Evolutionary conservation across 2,329 filamentous ascomycete species (phyloP), one percentile per base, ranked within the genome.

Genomic region (Xenosphaeropsis pyriputrescens): DNA sequence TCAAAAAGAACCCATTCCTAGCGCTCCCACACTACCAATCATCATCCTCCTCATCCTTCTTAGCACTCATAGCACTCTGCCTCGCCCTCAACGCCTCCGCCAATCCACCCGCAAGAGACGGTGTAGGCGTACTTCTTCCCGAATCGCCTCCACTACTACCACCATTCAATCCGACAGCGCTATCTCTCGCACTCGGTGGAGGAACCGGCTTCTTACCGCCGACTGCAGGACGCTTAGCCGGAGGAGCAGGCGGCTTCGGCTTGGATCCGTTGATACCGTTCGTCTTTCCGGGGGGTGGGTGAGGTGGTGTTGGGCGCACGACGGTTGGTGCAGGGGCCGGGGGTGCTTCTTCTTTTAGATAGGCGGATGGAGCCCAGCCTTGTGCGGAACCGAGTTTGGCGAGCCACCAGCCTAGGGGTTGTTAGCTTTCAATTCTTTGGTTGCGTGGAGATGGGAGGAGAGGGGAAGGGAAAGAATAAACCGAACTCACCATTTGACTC

Each of bases 291-390:
- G 57, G 57, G 3, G 77, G 70, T 1, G 79, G 74, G 1, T 81
- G 75, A 8, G 79, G 78, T 12, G 83, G 78, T 6, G 74, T 69
- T 31, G 44, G 47, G 17, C 44, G 45, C 16, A 43, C 43, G 18
- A 41, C 34, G n/a, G 41, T 37, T 4, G 74, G 64, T 4, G 77
- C 70, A 17, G 75, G 72, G 8, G 77, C 70, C 6, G 68, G 64
- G 11, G 72, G 63, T 17, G 69, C 70, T 54, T 82, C 72, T 60
- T 95, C 88, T 60, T 96, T 82, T 7, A 98, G 79, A 52, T 98
- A 98, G 15, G 89, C 85, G 15, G 88, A 83, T 0, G 91, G 91
- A 3, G 91, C 76, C 91, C 91, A 98, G 37, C 86, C 91, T 59
- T 91, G 85, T n/a, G 74, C 73, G 4, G 49, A 48, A 5, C 47